These are phyloP conservation scores for Ilex aquifolium DNA, from an alignment of 257 asterid species.

Conservation along the genomic window DNA sequence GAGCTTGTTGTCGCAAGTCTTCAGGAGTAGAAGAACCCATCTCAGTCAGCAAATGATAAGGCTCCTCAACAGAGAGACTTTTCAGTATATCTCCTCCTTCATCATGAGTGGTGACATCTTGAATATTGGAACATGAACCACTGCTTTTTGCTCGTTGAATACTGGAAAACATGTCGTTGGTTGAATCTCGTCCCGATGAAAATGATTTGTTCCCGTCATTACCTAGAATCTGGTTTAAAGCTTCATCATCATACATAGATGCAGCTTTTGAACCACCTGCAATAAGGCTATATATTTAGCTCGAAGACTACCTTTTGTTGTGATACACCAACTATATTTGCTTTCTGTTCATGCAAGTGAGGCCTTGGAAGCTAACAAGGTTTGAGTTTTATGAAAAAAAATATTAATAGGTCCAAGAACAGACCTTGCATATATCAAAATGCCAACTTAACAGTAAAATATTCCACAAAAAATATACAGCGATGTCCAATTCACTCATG, in stretches of 20 bases:
- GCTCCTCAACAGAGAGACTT: slow-evolving; percentile 34
- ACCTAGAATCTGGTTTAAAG: slow-evolving; percentile 44
- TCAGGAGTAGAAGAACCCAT: slow-evolving; percentile 61
- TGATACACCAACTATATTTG: background rate
- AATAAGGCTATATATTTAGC: slow-evolving; percentile 2
- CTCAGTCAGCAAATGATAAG: slow-evolving; percentile 24
- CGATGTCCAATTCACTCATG: too few relatives aligned
- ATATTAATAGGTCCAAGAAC: too few relatives aligned
- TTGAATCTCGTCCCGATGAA: slow-evolving; percentile 18
- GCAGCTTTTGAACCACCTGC: slow-evolving; percentile 63
- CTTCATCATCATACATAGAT: slow-evolving; percentile 57
- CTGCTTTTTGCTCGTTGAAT: slow-evolving; percentile 25
- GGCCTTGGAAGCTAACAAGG: too few relatives aligned
- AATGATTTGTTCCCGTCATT: slow-evolving; percentile 22
- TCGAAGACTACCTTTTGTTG: slow-evolving; percentile 1
- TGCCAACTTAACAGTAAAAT: too few relatives aligned
- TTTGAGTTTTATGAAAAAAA: too few relatives aligned
- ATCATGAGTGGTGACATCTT: slow-evolving; percentile 26
- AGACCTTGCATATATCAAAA: too few relatives aligned
- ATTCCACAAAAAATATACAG: too few relatives aligned
- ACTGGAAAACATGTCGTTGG: slow-evolving; percentile 18
- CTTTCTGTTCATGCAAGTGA: too few relatives aligned
- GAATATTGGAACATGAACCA: slow-evolving; percentile 44
- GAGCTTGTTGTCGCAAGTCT: slow-evolving; percentile 79
- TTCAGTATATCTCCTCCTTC: slow-evolving; percentile 27